phyloP scores from a whole-genome alignment of 2,329 filamentous ascomycete genomes.

The Tolypocladium cylindrosporum region DNA sequence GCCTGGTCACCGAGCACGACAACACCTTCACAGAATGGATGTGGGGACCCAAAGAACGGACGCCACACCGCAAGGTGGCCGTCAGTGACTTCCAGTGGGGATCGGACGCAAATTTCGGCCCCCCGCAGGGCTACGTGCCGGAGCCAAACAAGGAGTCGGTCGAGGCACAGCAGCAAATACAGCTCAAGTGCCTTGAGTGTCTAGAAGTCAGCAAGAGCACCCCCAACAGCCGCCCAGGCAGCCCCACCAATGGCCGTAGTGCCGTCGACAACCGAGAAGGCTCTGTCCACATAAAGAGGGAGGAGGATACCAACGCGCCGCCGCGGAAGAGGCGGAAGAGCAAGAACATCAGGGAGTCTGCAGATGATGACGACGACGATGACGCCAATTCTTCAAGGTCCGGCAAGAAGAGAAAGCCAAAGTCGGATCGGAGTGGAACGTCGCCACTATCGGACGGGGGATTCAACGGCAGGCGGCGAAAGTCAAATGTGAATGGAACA shows the following conservation, averaged over 20 bases:
- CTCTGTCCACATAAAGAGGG: constrained; percentile 17
- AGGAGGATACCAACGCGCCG: constrained; percentile 28
- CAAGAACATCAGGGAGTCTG: constrained; percentile 32
- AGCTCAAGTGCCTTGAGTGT: constrained; percentile 46
- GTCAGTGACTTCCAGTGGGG: constrained; percentile 51
- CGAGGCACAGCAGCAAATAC: constrained; percentile 44
- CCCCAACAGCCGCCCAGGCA: constrained; percentile 48
- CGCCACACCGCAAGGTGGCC: constrained; percentile 22
- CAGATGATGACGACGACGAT: constrained; percentile 30
- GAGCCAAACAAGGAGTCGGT: constrained; percentile 45
- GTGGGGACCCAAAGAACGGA: constrained; percentile 21
- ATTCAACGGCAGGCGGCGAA: constrained; percentile 36
- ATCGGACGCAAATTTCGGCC: constrained; percentile 55
- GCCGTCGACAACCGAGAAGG: constrained; percentile 7
- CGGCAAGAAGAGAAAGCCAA: constrained; percentile 37
- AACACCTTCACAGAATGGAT: constrained; percentile 32
- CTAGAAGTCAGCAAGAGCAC: constrained; percentile 48
- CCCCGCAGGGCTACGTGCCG: constrained; percentile 48
- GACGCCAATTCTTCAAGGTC: constrained; percentile 20
- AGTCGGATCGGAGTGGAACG: constrained; percentile 24
- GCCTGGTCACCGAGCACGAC: constrained; percentile 19
- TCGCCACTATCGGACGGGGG: constrained; percentile 24
- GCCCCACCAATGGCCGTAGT: constrained; percentile 28
- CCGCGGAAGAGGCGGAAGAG: constrained; percentile 46
- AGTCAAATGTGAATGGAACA: constrained; percentile 29